Evolutionary conservation across 495 filamentous ascomycete genomes (phyloP).

Genomic region (Parathielavia hyrcaniae): DNA sequence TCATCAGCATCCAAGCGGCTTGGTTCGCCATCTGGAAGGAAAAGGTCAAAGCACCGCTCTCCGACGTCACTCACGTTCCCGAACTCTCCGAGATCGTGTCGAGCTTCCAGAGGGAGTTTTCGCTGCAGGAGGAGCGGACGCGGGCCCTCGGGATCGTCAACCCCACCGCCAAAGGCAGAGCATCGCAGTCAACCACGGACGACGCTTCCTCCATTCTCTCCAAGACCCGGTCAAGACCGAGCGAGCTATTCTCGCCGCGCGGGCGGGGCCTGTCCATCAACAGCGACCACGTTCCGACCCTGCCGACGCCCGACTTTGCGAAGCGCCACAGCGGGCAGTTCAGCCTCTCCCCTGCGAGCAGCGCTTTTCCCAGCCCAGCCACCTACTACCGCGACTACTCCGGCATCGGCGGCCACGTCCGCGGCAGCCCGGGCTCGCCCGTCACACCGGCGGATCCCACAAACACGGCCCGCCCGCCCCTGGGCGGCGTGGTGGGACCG

Average conservation of each 20-base stretch:
- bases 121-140: slow-evolving; percentile 49
- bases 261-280: slow-evolving; percentile 54
- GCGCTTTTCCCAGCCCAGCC: slow-evolving; percentile 43
- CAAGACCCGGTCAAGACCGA: slow-evolving; percentile 36
- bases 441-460: slow-evolving; percentile 9
- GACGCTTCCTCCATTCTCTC: slow-evolving; percentile 36
- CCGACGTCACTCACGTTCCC: slow-evolving; percentile 55
- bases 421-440: slow-evolving; percentile 34
- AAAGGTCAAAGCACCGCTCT: slow-evolving; percentile 69
- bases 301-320: slow-evolving; percentile 51
- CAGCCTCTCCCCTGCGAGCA: slow-evolving; percentile 45
- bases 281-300: slow-evolving; percentile 57
- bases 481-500: slow-evolving; percentile 28
- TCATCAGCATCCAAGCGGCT: slow-evolving; percentile 69
- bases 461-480: slow-evolving; percentile 21
- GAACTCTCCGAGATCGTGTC: slow-evolving; percentile 60
- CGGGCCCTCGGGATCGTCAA: slow-evolving; percentile 46
- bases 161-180: slow-evolving; percentile 36
- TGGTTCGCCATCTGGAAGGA: slow-evolving; percentile 77
- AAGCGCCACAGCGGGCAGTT: slow-evolving; percentile 54
- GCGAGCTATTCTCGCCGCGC: slow-evolving; percentile 37
- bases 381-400: slow-evolving; percentile 46
- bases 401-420: slow-evolving; percentile 36
- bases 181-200: slow-evolving; percentile 45
- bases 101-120: slow-evolving; percentile 68